Conservation (phyloP, 2,329 filamentous ascomycete species). For the Colletotrichum neosansevieriae region DNA sequence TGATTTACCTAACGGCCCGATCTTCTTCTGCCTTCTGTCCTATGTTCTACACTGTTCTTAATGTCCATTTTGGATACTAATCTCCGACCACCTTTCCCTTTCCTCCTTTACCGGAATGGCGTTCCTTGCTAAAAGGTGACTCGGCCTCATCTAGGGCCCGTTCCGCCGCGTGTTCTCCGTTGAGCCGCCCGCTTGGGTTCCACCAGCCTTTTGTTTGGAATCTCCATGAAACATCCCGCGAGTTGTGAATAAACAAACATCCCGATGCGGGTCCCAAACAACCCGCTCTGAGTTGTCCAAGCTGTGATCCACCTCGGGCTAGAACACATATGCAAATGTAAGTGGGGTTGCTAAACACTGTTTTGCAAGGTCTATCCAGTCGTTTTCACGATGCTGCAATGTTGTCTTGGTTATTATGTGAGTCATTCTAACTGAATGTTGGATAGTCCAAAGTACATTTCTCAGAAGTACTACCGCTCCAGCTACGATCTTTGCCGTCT, state of each 20-base stretch:
- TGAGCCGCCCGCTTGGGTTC: conserved; percentile 1
- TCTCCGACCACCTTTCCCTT: neutral
- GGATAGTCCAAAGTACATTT: no score
- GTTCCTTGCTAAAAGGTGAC: no score
- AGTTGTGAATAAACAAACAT: neutral
- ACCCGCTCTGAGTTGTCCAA: neutral
- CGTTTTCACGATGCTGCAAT: no score
- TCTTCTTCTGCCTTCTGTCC: neutral
- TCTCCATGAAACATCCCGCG: neutral
- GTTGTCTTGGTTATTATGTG: no score
- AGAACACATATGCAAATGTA: no score
- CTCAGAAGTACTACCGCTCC: no score
- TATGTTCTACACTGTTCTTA: no score
- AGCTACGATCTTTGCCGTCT: no score
- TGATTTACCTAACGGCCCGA: neutral
- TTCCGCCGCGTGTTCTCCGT: neutral
- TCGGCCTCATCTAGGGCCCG: neutral
- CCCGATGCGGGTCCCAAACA: conserved; percentile 1
- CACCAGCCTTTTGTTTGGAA: neutral
- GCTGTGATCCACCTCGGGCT: neutral
- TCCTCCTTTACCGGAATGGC: neutral
- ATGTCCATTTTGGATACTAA: no score
- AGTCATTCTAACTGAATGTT: no score
- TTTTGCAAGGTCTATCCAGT: no score
- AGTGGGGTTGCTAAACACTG: no score